Evolutionary conservation across 441 rosid species (phyloP).

Genomic region (Populus hybrid): DNA sequence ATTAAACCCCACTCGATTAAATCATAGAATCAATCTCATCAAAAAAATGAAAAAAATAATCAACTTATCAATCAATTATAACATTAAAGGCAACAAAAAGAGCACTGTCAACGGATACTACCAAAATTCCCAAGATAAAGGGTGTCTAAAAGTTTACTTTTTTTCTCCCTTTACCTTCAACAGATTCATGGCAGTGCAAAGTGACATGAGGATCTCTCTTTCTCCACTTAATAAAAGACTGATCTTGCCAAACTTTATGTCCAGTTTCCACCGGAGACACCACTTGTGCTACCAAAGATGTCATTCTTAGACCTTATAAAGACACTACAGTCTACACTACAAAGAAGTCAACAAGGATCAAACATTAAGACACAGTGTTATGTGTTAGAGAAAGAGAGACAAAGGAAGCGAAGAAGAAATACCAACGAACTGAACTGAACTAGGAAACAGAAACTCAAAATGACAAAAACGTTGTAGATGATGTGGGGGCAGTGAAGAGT

Average conservation of each 20-base stretch:
- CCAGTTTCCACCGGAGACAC: slow-evolving; percentile 59
- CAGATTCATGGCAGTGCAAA: slow-evolving; percentile 84
- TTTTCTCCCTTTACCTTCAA: slow-evolving; percentile 50
- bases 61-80: neutral
- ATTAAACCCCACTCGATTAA: slow-evolving; percentile 7
- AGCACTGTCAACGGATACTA: neutral
- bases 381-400: neutral
- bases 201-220: slow-evolving; percentile 92
- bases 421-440: neutral
- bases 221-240: slow-evolving; percentile 76
- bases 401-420: neutral
- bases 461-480: neutral
- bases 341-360: neutral
- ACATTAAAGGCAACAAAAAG: neutral
- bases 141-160: neutral
- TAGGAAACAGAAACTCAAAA: neutral
- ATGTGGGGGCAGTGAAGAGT: neutral
- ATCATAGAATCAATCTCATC: neutral
- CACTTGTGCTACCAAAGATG: slow-evolving; percentile 48
- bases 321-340: neutral
- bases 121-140: neutral
- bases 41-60: neutral
- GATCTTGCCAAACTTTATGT: slow-evolving; percentile 81
- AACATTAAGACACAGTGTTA: neutral
- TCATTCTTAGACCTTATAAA: slow-evolving; percentile 33